Base-by-base conservation (phyloP, 1,284 basidiomycete species). In the Fomitopsis palustris region DNA sequence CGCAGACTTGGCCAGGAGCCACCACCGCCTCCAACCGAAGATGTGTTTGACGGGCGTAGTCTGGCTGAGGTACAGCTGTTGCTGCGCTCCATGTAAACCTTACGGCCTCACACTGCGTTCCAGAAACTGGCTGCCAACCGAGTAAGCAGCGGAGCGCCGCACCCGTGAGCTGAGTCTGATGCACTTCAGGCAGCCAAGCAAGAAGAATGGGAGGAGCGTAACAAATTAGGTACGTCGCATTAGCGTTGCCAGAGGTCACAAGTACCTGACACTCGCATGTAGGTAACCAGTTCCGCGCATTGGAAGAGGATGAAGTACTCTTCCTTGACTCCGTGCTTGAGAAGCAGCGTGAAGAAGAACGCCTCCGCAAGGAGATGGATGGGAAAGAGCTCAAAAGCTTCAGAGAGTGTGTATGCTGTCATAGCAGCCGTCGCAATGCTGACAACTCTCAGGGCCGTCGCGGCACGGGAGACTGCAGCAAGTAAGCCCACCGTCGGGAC, bases 201-300 rank as follows among this genome's bases (percentile, higher is more conserved):
- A 75, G 93, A 95, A 74, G 91, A 95, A 84, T 96, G 93, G 91
- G 94, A 96, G 70, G 90, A 93, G 71, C 91, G 91, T 72, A 93
- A 90, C 70, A 95, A 95, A 73, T 82, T 96, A 75, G 89, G 89
- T 88, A 63, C 54, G 35, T 38, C 53, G 33, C 47, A 27, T 60
- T 39, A 29, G 56, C 35, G 35, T 37, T 55, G 29, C 37, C 45
- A 29, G 43, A 55, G 31, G 12, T 39, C 57, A 35, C 60, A 62
- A 47, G 65, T 56, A 33, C 47, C 51, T 62, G 41, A 38, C 55
- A 49, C n/a, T 60, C 56, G 27, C 10, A 19, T 41, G 45, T 63
- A 90, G 90, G 90, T 54, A 96, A 96, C 70, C 94, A 96, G 69
- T 96, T 95, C 70, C 87, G 94, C 60, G 92, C 93, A 1, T 78